phyloP scores from a whole-genome alignment of 2,329 filamentous ascomycete species.

The Aureobasidium leucospermi region DNA sequence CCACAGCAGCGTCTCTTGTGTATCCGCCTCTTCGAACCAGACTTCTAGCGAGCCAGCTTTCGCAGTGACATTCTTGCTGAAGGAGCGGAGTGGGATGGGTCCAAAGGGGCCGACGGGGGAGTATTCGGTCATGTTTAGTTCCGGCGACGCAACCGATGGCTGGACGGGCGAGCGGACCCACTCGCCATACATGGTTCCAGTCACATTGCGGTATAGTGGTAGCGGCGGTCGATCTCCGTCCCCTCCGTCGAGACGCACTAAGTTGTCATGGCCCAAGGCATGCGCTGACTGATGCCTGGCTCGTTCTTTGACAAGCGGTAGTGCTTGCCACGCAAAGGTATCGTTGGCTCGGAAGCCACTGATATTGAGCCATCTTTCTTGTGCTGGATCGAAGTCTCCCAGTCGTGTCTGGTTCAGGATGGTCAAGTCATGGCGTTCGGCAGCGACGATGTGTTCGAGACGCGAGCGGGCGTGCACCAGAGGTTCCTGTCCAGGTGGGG shows the following conservation, averaged over 20 bases:
- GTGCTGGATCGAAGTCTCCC: constrained; percentile 42
- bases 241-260: constrained; percentile 27
- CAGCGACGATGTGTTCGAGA: constrained; percentile 41
- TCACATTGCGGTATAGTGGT: constrained; percentile 69
- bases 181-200: constrained; percentile 66
- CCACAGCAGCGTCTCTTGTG: constrained; percentile 25
- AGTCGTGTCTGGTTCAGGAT: constrained; percentile 45
- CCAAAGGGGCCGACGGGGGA: constrained; percentile 61
- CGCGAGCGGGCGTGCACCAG: constrained; percentile 35
- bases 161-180: constrained; percentile 58
- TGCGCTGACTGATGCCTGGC: constrained; percentile 50
- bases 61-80: constrained; percentile 76
- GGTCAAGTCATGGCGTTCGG: constrained; percentile 44
- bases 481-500: constrained; percentile 32
- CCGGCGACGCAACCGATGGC: constrained; percentile 37
- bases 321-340: constrained; percentile 69
- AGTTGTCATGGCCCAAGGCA: constrained; percentile 31
- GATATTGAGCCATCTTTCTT: constrained; percentile 47
- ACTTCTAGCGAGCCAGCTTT: constrained; percentile 61
- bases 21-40: constrained; percentile 52
- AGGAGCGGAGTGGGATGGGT: constrained; percentile 43
- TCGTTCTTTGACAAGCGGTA: constrained; percentile 58
- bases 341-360: constrained; percentile 70
- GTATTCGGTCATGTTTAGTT: constrained; percentile 47
- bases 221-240: constrained; percentile 36